Evolutionary conservation across 768 basidiomycete genomes (phyloP), one percentile per base, ranked within the genome.

Genomic region (Mycena olivaceomarginata): DNA sequence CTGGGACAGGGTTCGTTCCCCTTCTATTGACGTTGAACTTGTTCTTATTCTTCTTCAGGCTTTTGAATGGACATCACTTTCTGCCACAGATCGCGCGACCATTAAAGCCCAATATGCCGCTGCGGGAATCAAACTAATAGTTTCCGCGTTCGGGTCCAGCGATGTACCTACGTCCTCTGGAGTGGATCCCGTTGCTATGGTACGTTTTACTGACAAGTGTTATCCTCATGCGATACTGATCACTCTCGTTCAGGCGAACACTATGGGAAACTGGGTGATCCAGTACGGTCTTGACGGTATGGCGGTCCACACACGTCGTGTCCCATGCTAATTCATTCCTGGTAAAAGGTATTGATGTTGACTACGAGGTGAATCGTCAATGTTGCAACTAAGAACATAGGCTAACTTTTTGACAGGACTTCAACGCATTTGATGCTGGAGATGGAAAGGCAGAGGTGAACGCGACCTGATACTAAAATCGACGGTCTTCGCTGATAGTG

Each of bases 341-440:
- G 31, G 31, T 31, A 20, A 94, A 95, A 79, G 94, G 94, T 64
- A 91, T 94, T 53, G 94, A 95, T 81, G 92, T 95, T 46, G 94
- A 95, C 83, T 95, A 94, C 80, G 94, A 93, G 86, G 89, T 88
- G 63, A 57, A 15, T 43, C 10, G 2, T 31, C 40, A 11, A 13
- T 41, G 12, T 9, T 20, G 66, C 9, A 7, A 25, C 41, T 20
- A 43, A 15, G 37, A 40, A 12, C 22, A 18, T 43, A 20, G 20
- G 22, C 59, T 72, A 78, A 60, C 60, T 68, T 62, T 41, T 41
- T 37, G 25, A 4, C 71, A 93, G 91, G 94, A 94, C 79, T 93
- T 94, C 79, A 83, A 85, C 75, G 93, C 94, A 0, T 89, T 77
- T n/a, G 56, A 77, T 22, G 67, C 62, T 18, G 62, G 67, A 13